Evolutionary conservation across 2,329 filamentous ascomycete genomes (phyloP), one percentile per base, ranked within the genome.

Genomic region (Pseudodiploospora longispora): DNA sequence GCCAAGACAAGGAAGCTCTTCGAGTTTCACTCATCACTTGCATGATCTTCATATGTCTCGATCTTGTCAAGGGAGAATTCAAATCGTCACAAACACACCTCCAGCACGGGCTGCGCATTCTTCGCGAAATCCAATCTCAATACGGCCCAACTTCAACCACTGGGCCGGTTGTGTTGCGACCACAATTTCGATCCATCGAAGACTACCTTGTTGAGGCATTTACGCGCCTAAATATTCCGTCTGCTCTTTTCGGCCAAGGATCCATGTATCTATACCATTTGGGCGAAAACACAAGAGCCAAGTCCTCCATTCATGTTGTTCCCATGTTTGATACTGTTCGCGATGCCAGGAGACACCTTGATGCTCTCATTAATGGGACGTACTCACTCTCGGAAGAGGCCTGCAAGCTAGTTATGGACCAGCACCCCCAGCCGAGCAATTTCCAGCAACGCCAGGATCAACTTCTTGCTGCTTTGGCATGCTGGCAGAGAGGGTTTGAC

Each of bases 11-110:
- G 27, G 43, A 53, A 8, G 61, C 61, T 2, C 38, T 61, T 1
- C 58, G 60, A 3, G 53, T 67, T n/a, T 57, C 61, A 3, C 54
- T 71, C n/a, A 64, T 70, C 30, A 57, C 61, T 2, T 71, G 68
- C 40, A 52, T 67, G 40, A 29, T 70, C 1, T 70, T 71, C 41
- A 55, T 65, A 3, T 62, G 55, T 32, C 45, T 70, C 34, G 69
- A 72, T 39, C 61, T 63, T 27, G 49, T 70, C 4, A 59, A 63
- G 5, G 59, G 60, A 0, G 53, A 56, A 29, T 59, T 57, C 46
- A 34, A 50, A 27, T 53, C 53, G 30, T 55, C 53, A 3, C 46
- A 52, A 38, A 51, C 50, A 19, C 63, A 66, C 51, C 48, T 66
- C 3, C 50, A 50, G 27, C 56, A 55, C 43, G 63, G 61, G 10